phyloP scores from a whole-genome alignment of 495 filamentous ascomycete species.

The Aspergillus coremiiformis region DNA sequence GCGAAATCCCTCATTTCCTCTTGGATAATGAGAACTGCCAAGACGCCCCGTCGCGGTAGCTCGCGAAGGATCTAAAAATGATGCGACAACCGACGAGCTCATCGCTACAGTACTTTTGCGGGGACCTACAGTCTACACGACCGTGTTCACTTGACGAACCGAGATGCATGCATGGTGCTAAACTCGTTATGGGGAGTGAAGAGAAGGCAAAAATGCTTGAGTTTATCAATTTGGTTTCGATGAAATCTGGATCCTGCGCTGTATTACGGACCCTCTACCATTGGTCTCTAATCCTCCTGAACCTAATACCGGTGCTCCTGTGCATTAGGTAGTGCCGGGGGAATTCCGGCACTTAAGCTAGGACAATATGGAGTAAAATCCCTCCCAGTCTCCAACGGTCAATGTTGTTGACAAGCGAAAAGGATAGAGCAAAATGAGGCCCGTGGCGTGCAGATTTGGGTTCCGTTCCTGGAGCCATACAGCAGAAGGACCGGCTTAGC shows the following conservation, averaged over 20 bases:
- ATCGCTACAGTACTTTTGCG: conserved; percentile 13
- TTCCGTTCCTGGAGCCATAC: conserved; percentile 3
- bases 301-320: neutral
- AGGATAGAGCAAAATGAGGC: neutral
- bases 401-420: neutral
- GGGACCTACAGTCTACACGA: conserved; percentile 13
- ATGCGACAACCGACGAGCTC: neutral
- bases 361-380: too few relatives aligned
- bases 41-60: neutral
- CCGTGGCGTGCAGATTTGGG: neutral
- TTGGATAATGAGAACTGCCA: conserved; percentile 3
- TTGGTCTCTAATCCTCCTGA: neutral
- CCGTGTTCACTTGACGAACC: conserved; percentile 5
- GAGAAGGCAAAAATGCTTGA: neutral
- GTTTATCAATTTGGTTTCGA: neutral
- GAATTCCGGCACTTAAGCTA: neutral
- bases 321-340: neutral
- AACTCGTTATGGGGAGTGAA: neutral
- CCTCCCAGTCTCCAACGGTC: neutral
- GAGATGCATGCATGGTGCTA: neutral
- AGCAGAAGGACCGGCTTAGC: neutral
- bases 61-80: neutral
- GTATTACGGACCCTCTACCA: neutral
- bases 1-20: neutral
- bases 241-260: neutral